phyloP scores from a whole-genome alignment of 306 rosid species.

The Vicia villosa region DNA sequence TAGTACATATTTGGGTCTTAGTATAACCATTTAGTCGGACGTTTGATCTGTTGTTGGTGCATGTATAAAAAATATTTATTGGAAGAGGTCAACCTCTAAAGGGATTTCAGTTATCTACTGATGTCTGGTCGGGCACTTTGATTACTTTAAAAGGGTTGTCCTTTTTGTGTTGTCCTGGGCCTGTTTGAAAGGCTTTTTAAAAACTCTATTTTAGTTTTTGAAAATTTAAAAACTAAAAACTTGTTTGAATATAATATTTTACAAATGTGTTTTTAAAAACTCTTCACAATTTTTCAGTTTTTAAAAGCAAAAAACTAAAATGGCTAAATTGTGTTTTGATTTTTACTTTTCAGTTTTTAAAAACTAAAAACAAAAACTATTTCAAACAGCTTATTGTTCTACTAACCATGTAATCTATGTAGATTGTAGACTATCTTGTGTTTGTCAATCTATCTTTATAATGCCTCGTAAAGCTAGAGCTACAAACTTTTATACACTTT shows the following conservation, averaged over 20 bases:
- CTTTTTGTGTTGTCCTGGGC: not conserved
- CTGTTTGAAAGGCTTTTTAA: conserved; percentile 3
- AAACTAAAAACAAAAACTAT: too few species aligned
- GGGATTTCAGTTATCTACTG: not conserved
- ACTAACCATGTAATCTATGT: conserved; percentile 1
- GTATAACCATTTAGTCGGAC: not conserved
- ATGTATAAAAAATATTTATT: not conserved
- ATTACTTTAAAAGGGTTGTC: not conserved
- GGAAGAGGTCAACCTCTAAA: not conserved
- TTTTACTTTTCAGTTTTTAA: too few species aligned
- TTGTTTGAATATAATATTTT: too few species aligned
- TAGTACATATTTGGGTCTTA: not conserved
- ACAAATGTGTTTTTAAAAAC: too few species aligned
- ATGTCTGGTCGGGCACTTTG: not conserved
- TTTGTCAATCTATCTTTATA: not conserved
- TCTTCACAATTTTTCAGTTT: too few species aligned
- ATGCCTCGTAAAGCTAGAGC: not conserved
- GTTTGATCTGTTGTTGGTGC: not conserved
- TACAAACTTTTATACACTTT: too few species aligned
- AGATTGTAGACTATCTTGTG: conserved; percentile 11
- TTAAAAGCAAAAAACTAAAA: too few species aligned
- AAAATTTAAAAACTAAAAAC: too few species aligned
- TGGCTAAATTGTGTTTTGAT: too few species aligned
- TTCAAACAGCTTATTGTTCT: too few species aligned
- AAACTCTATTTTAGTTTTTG: too few species aligned